A percentile compares a stretch with the other conserved stretches of the same genome.
These are phyloP conservation scores for Nakazawaea laoshanensis DNA, from an alignment of 805 yeast genomes.

Conservation along the genomic window DNA sequence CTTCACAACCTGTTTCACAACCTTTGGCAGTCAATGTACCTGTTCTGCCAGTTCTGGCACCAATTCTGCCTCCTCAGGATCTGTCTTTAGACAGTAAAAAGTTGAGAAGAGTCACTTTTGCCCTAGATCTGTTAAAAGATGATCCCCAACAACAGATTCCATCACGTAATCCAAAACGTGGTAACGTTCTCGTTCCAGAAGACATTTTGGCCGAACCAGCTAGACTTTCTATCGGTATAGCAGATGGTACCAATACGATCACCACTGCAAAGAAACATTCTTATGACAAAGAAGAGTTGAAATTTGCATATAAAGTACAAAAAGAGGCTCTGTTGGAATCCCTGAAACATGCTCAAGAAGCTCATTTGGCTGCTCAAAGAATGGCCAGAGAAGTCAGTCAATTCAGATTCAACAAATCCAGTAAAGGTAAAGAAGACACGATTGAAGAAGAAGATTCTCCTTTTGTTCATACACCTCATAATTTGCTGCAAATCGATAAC, in stretches of 20 bases:
- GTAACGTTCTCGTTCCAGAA: conserved; percentile 54
- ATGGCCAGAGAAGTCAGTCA: conserved; percentile 57
- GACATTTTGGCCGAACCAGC: conserved; percentile 59
- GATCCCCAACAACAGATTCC: conserved; percentile 62
- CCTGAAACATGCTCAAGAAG: conserved; percentile 67
- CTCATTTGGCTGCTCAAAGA: conserved; percentile 62
- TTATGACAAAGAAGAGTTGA: conserved; percentile 39
- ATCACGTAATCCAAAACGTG: conserved; percentile 43
- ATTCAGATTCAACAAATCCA: conserved; percentile 26
- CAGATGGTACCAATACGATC: conserved; percentile 31
- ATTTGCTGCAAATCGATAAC: conserved; percentile 52
- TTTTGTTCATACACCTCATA: conserved; percentile 12
- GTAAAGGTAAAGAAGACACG: conserved; percentile 15
- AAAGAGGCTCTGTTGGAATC: conserved; percentile 48
- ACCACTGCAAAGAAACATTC: conserved; percentile 18
- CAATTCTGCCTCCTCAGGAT: conserved; percentile 7
- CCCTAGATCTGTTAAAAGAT: conserved; percentile 35
- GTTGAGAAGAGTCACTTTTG: conserved; percentile 41
- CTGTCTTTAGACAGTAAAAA: conserved; percentile 11
- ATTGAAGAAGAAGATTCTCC: conserved; percentile 15
- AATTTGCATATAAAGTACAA: conserved; percentile 52
- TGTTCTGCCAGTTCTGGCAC: conserved; percentile 11
- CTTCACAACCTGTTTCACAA: conserved; percentile 2
- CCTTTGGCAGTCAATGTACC: not conserved
- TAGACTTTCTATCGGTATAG: conserved; percentile 59